These are phyloP conservation scores for Hirschioporus abietinus DNA, from an alignment of 768 basidiomycete genomes.

Conservation along the genomic window DNA sequence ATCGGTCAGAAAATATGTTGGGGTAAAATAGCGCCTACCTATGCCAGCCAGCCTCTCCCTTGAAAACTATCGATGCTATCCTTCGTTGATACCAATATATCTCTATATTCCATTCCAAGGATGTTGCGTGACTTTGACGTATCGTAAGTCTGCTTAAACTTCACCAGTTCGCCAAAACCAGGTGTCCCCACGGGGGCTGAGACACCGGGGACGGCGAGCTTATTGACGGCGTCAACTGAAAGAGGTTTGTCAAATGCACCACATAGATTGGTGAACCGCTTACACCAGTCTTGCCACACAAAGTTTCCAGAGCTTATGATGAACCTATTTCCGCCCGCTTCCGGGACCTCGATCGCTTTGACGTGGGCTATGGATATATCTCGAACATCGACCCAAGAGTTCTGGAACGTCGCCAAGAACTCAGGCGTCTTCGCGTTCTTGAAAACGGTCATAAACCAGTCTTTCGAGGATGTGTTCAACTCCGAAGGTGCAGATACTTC, in stretches of 20 bases:
- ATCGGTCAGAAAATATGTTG: not conserved
- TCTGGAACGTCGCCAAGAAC: not conserved
- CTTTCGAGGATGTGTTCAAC: slow-evolving; percentile 31
- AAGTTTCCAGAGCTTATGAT: slow-evolving; percentile 19
- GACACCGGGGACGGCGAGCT: not conserved
- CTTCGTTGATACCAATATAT: slow-evolving; percentile 15
- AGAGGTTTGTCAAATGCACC: not conserved
- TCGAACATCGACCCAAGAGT: slow-evolving; percentile 29
- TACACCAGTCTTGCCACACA: slow-evolving; percentile 8
- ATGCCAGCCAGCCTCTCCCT: slow-evolving; percentile 16
- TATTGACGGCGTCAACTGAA: slow-evolving; percentile 7
- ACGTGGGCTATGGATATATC: slow-evolving; percentile 29
- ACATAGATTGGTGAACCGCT: not conserved
- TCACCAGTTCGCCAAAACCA: slow-evolving; percentile 6
- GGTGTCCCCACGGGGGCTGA: slow-evolving; percentile 8
- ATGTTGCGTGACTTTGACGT: slow-evolving; percentile 12
- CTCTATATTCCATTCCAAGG: slow-evolving; percentile 18
- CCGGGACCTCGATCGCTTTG: slow-evolving; percentile 23
- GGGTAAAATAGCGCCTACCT: not conserved
- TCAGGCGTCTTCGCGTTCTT: slow-evolving; percentile 10
- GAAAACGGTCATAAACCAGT: slow-evolving; percentile 21
- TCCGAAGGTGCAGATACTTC: slow-evolving; percentile 27
- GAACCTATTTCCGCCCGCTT: slow-evolving; percentile 35
- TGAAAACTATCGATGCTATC: slow-evolving; percentile 20
- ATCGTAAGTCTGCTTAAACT: slow-evolving; percentile 6